A percentile compares a stretch with the other conserved stretches of the same genome.
Conservation (phyloP, 768 basidiomycete species). For the Boletus subcaerulescens region DNA sequence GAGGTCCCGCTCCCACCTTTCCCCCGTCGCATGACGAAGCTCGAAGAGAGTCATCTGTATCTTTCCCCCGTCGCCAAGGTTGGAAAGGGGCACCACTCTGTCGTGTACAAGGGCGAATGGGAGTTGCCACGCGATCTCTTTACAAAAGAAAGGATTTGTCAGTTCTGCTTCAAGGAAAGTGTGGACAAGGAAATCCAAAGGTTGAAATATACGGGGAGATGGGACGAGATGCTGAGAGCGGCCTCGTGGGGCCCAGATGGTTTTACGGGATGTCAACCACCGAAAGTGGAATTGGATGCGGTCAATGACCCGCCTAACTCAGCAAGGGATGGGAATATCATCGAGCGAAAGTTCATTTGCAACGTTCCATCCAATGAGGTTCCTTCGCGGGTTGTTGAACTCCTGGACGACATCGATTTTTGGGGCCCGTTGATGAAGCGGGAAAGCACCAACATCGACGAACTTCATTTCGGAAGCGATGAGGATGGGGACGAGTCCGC, state of each 20-base stretch:
- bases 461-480: not conserved
- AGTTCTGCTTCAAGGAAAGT: constrained; percentile 36
- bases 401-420: not conserved
- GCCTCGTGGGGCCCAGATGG: constrained; percentile 12
- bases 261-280: not conserved
- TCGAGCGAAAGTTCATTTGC: constrained; percentile 19
- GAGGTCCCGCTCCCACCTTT: constrained; percentile 31
- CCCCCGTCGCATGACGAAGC: constrained; percentile 17
- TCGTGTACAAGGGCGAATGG: constrained; percentile 49
- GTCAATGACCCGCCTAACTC: not conserved
- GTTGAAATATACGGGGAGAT: constrained; percentile 23
- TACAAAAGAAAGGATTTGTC: constrained; percentile 35
- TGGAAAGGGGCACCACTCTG: constrained; percentile 53
- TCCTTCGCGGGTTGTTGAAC: not conserved
- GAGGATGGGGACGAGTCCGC: not conserved
- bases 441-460: not conserved
- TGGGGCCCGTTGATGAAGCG: constrained; percentile 1
- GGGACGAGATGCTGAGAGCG: constrained; percentile 17
- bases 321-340: constrained; percentile 7
- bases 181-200: constrained; percentile 19
- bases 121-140: constrained; percentile 47
- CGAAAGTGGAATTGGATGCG: not conserved
- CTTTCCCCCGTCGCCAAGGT: constrained; percentile 36
- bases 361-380: not conserved
- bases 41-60: constrained; percentile 48